A percentile compares a stretch with the other conserved stretches of the same genome.
These are phyloP conservation scores for Phycomyces nitens DNA, from an alignment of 192 early-diverging fungal species.

Conservation along the genomic window DNA sequence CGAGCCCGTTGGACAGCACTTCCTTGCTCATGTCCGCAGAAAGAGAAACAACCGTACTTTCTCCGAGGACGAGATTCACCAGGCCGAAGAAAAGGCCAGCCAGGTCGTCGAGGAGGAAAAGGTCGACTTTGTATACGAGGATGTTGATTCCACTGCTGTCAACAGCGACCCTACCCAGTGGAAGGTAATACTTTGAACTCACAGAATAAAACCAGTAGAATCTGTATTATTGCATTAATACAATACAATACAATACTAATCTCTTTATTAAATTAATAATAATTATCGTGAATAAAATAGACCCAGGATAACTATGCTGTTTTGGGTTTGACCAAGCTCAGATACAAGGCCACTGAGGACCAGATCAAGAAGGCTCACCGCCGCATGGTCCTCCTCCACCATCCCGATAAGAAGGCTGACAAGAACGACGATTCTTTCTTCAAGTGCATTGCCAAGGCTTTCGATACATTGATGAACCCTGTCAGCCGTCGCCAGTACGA, in stretches of 20 bases:
- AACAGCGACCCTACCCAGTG: slow-evolving; percentile 87
- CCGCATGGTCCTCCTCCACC: slow-evolving; percentile 92
- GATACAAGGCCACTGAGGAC: slow-evolving; percentile 87
- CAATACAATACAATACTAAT: too few relatives aligned
- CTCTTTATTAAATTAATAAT: too few relatives aligned
- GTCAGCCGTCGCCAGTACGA: slow-evolving; percentile 92
- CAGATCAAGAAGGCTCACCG: slow-evolving; percentile 84
- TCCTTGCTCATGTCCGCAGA: slow-evolving; percentile 58
- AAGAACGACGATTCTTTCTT: slow-evolving; percentile 96
- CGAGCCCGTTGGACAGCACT: slow-evolving; percentile 56
- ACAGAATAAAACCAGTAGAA: not conserved
- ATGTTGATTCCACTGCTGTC: slow-evolving; percentile 72
- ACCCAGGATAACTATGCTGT: slow-evolving; percentile 96
- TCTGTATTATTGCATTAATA: too few relatives aligned
- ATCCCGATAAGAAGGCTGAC: slow-evolving; percentile 97
- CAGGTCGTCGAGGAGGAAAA: slow-evolving; percentile 43
- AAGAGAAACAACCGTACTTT: slow-evolving; percentile 58
- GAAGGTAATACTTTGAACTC: too few relatives aligned
- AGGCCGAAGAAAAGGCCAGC: slow-evolving; percentile 42
- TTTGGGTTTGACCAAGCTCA: slow-evolving; percentile 84
- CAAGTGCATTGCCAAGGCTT: slow-evolving; percentile 93
- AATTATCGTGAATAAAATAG: not conserved
- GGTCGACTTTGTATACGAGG: slow-evolving; percentile 79
- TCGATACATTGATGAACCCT: slow-evolving; percentile 88
- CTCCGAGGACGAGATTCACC: slow-evolving; percentile 55